Base-by-base conservation (phyloP, 83 land plant species). In the Picea abies region DNA sequence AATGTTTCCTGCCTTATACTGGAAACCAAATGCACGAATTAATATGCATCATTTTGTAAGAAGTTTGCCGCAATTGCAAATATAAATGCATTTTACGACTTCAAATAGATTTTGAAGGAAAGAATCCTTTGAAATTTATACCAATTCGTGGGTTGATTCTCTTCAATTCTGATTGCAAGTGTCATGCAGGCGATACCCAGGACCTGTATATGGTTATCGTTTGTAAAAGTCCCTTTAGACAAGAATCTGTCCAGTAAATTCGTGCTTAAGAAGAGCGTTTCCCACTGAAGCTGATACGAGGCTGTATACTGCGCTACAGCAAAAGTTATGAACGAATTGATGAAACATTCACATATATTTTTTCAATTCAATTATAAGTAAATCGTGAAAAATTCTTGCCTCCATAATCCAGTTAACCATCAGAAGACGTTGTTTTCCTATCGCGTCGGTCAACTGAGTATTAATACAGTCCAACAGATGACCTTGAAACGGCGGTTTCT, bases 331-430 rank as follows among this genome's bases (percentile, higher is more conserved):
- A 73, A 37, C 5, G 16, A 35, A 32, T 69, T 19, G 0, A 15
- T 41, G 37, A 14, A 32, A 32, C 29, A 69, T 25, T 5, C 3
- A 23, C 25, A 23, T 4, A 11, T 29, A 29, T 9, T 68, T 29
- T 32, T 29, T 29, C 4, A 26, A 12, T 68, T 44, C 0, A 44
- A 44, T 41, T 41, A 5, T 5, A 41, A n/a, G 3, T 2, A 11
- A 20, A 44, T 68, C 7, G 0, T 47, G 58, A 73, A 73, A 4
- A 1, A 44, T 41, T 4, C 4, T 0, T n/a, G 89, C 94, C 90
- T 92, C 88, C 78, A 92, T 63, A 22, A 90, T 92, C 92, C 92
- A 92, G 76, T 88, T 84, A 7, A 90, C 87, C 89, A 92, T 88
- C 52, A 73, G 17, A 2, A 85, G 69, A 49, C 91, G 84, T 63